phyloP scores from a whole-genome alignment of 2,329 filamentous ascomycete genomes.

The Teratosphaeria epicoccoides region DNA sequence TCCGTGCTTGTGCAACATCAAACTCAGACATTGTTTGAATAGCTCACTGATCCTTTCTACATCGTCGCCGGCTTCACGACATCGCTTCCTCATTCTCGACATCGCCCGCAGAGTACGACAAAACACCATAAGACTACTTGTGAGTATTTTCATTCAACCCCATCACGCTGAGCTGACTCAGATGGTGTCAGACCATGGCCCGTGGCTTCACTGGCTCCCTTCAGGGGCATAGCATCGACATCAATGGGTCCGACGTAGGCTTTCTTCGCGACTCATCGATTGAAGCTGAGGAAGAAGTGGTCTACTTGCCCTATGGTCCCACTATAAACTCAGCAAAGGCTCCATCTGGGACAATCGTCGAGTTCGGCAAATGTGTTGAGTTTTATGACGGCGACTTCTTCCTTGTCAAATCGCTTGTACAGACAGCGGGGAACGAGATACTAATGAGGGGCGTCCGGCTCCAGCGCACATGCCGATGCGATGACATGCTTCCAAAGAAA shows the following conservation, averaged over 20 bases:
- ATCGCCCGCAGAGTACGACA: background rate
- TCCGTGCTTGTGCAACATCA: background rate
- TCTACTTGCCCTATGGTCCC: background rate
- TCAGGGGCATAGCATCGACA: background rate
- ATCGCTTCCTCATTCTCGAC: background rate
- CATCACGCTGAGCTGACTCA: background rate
- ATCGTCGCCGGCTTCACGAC: background rate
- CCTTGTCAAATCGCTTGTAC: conserved; percentile 28
- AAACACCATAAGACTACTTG: background rate
- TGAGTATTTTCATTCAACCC: background rate
- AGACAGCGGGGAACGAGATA: background rate
- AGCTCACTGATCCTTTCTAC: background rate
- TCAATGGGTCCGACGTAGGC: background rate
- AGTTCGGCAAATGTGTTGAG: background rate
- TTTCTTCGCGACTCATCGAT: background rate
- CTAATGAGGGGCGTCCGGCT: conserved; percentile 31
- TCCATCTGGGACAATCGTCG: background rate
- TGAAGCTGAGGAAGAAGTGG: background rate
- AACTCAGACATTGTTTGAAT: background rate
- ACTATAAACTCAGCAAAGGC: background rate
- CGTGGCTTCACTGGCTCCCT: background rate
- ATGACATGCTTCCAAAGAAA: conserved; percentile 27
- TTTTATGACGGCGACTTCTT: conserved; percentile 27
- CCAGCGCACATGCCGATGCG: conserved; percentile 23
- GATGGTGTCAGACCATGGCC: background rate